Evolutionary conservation across 163 green algal species (phyloP), one percentile per base, ranked within the genome.

Genomic region (Scenedesmus sp.): DNA sequence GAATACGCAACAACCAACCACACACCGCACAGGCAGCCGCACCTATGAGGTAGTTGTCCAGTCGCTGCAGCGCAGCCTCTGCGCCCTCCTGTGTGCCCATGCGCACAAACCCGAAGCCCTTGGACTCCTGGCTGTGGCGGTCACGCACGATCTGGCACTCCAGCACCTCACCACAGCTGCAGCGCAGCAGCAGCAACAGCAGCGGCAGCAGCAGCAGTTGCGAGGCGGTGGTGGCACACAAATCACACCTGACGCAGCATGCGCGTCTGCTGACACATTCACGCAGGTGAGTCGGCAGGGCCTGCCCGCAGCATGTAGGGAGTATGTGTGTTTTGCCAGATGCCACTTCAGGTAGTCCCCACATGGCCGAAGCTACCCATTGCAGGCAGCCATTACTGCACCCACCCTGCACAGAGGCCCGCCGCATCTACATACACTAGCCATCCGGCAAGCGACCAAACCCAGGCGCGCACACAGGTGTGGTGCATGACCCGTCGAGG

Each of bases 41-140:
- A 84, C 79, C 86, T 33, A 91, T 91, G n/a, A 91, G 51, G 86
- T 91, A 83, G 56, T 85, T 85, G 70, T 91, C 86, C 37, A 91
- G 86, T 20, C 73, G 73, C 33, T 91, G 70, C 44, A 91, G 86
- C 1, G 86, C 86, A 13, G 76, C 73, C 30, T 59, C 73, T 59
- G 86, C 86, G 26, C 83, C 83, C 40, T 84, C 46, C 76, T 86
- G 35, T 5, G 86, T 86, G 10, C 35, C 86, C 92, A 98, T 97
- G 87, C 98, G 96, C 51, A 98, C 95, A 91, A 99, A 99, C 16
- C 96, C 97, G 91, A 97, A 99, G 82, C 95, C 95, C 35, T 96
- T 92, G 68, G 73, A 93, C 30, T 89, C 85, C 18, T 94, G 94
- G 9, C 87, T 95, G 33, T 87, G 89, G 61, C 92, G 84, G 81